These are phyloP conservation scores for Pseudozyma sp. DNA, from an alignment of 1,284 basidiomycete species.

Conservation along the genomic window DNA sequence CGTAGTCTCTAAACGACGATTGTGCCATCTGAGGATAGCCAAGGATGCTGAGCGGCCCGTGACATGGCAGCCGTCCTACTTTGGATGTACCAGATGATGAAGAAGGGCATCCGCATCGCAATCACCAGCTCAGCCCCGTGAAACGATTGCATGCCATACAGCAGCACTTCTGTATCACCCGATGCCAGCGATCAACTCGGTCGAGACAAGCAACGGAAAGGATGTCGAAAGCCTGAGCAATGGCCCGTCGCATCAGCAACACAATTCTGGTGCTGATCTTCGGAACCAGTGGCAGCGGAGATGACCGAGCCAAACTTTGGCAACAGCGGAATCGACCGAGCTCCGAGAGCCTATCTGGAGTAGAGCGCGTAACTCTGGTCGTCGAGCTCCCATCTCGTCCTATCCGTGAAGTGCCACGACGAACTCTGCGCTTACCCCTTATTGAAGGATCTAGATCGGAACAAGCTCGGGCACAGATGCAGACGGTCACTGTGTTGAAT, in stretches of 20 bases:
- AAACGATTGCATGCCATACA: no score
- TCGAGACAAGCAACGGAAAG: no score
- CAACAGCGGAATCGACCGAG: slow-evolving; percentile 14
- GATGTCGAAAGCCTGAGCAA: no score
- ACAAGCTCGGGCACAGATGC: slow-evolving; percentile 18
- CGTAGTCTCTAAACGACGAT: no score
- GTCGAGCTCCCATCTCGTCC: slow-evolving; percentile 10
- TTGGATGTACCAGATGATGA: no score
- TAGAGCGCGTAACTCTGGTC: not conserved
- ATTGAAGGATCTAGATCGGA: not conserved
- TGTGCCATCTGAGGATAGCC: no score
- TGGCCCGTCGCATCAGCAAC: not conserved
- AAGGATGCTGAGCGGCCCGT: no score
- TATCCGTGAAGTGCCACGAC: not conserved
- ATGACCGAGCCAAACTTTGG: slow-evolving; percentile 26
- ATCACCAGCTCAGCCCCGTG: no score
- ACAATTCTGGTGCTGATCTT: not conserved
- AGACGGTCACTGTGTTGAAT: slow-evolving; percentile 5
- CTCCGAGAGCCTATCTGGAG: slow-evolving; percentile 9
- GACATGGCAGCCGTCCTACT: no score
- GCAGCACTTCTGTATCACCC: no score
- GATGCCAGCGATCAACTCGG: no score
- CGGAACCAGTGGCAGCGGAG: slow-evolving; percentile 2
- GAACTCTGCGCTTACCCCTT: not conserved
- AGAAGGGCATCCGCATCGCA: no score